phyloP scores from a whole-genome alignment of 805 yeast species.

The Candida peoriensis region DNA sequence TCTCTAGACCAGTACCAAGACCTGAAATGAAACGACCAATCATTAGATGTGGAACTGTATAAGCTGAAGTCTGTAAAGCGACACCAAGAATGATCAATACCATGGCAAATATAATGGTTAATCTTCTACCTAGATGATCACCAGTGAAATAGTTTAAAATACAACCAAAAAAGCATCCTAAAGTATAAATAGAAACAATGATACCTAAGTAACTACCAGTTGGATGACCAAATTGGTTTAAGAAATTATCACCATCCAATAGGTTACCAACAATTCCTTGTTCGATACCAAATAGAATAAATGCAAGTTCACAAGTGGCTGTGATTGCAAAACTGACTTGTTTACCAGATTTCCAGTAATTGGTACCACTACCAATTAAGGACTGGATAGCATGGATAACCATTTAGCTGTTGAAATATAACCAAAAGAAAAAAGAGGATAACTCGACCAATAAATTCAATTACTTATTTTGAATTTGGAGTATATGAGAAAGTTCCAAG shows the following conservation, averaged over 20 bases:
- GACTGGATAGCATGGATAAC: too few species aligned
- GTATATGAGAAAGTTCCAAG: too few species aligned
- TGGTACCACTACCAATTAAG: too few species aligned
- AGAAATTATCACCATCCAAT: constrained; percentile 4
- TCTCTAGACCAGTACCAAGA: constrained; percentile 69
- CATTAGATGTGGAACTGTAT: constrained; percentile 58
- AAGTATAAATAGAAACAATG: constrained; percentile 26
- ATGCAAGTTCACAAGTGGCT: constrained; percentile 6
- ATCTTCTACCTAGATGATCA: constrained; percentile 39
- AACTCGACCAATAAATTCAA: too few species aligned
- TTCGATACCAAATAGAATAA: constrained; percentile 10
- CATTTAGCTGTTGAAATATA: too few species aligned
- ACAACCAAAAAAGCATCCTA: constrained; percentile 25
- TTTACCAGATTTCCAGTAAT: too few species aligned
- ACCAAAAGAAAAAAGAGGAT: too few species aligned
- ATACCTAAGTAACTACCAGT: constrained; percentile 21
- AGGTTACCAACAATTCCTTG: constrained; percentile 12
- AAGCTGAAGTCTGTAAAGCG: constrained; percentile 33
- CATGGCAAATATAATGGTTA: constrained; percentile 33
- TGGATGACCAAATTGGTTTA: constrained; percentile 5
- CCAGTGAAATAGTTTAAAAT: constrained; percentile 38
- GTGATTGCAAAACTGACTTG: too few species aligned
- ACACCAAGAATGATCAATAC: constrained; percentile 37
- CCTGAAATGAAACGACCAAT: constrained; percentile 59
- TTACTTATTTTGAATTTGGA: too few species aligned